Evolutionary conservation across 2,329 filamentous ascomycete species (phyloP).

Genomic region (Pestalotiopsis sp.): DNA sequence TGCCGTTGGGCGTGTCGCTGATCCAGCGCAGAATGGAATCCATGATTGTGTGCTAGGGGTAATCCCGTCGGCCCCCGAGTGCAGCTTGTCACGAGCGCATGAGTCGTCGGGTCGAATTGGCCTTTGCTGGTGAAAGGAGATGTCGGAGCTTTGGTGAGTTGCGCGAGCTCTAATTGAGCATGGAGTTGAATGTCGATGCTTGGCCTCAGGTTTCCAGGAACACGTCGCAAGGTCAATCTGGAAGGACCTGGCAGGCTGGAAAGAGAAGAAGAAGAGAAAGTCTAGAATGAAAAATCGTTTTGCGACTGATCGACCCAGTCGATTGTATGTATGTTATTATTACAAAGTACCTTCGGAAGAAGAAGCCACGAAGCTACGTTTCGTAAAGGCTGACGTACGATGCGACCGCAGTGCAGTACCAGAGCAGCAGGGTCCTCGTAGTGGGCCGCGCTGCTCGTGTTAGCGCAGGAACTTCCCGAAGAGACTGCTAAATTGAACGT

Average conservation of each 20-base stretch:
- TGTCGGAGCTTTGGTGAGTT: neutral
- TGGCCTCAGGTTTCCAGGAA: neutral
- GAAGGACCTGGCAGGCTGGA: neutral
- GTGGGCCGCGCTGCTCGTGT: no score
- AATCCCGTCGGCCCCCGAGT: neutral
- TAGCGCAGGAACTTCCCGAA: neutral
- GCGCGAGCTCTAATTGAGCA: neutral
- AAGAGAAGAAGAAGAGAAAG: neutral
- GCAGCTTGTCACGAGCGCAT: neutral
- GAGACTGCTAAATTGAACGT: neutral
- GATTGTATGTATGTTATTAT: neutral
- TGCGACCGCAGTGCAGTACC: no score
- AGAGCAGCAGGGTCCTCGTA: no score
- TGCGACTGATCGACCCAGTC: neutral
- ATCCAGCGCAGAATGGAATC: conserved; percentile 20
- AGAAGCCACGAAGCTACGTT: conserved; percentile 10
- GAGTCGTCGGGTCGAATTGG: neutral
- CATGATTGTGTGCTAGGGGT: conserved; percentile 17
- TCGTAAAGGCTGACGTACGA: conserved; percentile 11
- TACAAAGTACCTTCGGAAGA: neutral
- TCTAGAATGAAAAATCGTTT: neutral
- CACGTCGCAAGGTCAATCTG: neutral
- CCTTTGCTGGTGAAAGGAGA: neutral
- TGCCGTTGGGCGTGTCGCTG: conserved; percentile 39
- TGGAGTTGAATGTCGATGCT: neutral